A percentile compares a stretch with the other conserved stretches of the same genome.
Conservation (phyloP, 148 eudicot genomes). For the Beta vulgaris region DNA sequence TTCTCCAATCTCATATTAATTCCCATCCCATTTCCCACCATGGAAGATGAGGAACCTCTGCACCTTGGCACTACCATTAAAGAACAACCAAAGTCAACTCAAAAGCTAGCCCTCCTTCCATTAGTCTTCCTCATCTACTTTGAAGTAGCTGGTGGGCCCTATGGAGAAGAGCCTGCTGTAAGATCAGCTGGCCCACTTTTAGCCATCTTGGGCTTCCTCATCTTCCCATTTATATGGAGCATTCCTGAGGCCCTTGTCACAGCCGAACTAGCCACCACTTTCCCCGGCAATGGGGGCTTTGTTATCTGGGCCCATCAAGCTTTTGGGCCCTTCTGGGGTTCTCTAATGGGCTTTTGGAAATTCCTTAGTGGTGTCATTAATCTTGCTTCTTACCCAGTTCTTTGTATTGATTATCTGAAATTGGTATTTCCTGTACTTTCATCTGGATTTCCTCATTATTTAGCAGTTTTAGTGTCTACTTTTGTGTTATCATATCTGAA, state of each 20-base stretch:
- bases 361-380: slow-evolving; percentile 42
- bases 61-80: too few species aligned
- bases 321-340: slow-evolving; percentile 44
- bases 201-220: slow-evolving; percentile 35
- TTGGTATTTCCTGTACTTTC: slow-evolving; percentile 32
- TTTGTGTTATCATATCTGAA: slow-evolving; percentile 31
- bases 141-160: slow-evolving; percentile 43
- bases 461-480: slow-evolving; percentile 25
- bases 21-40: background rate
- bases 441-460: slow-evolving; percentile 30
- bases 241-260: slow-evolving; percentile 43
- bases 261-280: slow-evolving; percentile 47
- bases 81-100: background rate
- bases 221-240: slow-evolving; percentile 45
- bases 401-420: slow-evolving; percentile 39
- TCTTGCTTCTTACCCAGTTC: slow-evolving; percentile 39
- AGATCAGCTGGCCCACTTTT: slow-evolving; percentile 32
- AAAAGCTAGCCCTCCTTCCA: slow-evolving; percentile 34
- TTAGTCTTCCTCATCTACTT: slow-evolving; percentile 41
- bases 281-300: slow-evolving; percentile 42
- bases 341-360: slow-evolving; percentile 43
- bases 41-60: slow-evolving; percentile 14
- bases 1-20: too few species aligned
- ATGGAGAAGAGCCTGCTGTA: slow-evolving; percentile 41
- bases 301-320: slow-evolving; percentile 42